These are phyloP conservation scores for Lotus japonicus DNA, from an alignment of 306 rosid genomes.

Conservation along the genomic window DNA sequence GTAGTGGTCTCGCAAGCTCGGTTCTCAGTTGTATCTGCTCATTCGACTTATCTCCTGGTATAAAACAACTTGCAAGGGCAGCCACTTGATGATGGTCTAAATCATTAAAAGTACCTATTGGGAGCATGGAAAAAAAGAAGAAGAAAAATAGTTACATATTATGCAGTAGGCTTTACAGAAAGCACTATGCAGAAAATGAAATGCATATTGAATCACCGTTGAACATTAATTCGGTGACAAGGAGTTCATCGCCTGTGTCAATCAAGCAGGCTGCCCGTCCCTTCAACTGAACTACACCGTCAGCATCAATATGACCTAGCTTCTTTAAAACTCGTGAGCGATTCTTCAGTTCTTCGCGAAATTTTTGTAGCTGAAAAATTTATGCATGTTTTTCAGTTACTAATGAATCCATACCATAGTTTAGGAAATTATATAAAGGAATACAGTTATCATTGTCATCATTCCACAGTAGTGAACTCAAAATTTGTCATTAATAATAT, in stretches of 20 bases:
- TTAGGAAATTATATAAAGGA: constrained; percentile 1
- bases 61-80: constrained; percentile 95
- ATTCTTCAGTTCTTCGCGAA: constrained; percentile 84
- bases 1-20: constrained; percentile 89
- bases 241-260: constrained; percentile 97
- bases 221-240: constrained; percentile 95
- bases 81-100: constrained; percentile 97
- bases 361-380: constrained; percentile 75
- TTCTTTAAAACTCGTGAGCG: constrained; percentile 91
- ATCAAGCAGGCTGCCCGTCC: constrained; percentile 99
- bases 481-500: neutral
- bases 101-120: constrained; percentile 84
- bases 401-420: neutral
- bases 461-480: neutral
- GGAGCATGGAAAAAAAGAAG: neutral
- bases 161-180: neutral
- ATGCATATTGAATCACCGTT: constrained; percentile 54
- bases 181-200: neutral
- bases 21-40: constrained; percentile 91
- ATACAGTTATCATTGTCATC: neutral
- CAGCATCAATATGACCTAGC: constrained; percentile 94
- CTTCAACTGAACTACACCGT: constrained; percentile 91
- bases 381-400: neutral
- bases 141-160: constrained; percentile 1
- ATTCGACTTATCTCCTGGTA: constrained; percentile 81